A percentile compares a stretch with the other conserved stretches of the same genome.
phyloP scores from a whole-genome alignment of 805 yeast genomes.

The Suhomyces faveliae region DNA sequence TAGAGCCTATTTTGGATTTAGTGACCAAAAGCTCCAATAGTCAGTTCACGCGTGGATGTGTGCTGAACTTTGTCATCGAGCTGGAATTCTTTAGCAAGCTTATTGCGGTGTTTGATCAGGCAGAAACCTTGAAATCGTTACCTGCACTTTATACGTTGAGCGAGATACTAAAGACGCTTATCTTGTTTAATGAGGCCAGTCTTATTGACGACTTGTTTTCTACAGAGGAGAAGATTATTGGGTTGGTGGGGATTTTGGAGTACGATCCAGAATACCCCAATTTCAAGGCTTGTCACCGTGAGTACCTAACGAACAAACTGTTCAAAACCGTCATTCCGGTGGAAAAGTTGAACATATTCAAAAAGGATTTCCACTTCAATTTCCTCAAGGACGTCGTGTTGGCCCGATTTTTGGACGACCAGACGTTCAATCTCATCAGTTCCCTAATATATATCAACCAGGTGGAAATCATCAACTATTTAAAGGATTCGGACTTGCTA shows the following conservation, averaged over 20 bases:
- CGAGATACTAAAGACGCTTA: conserved; percentile 67
- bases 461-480: conserved; percentile 58
- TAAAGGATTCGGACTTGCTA: conserved; percentile 53
- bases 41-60: conserved; percentile 58
- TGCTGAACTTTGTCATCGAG: conserved; percentile 55
- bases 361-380: conserved; percentile 73
- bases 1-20: conserved; percentile 53
- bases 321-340: conserved; percentile 72
- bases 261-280: conserved; percentile 84
- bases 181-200: conserved; percentile 63
- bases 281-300: conserved; percentile 76
- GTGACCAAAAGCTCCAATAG: conserved; percentile 62
- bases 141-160: conserved; percentile 63
- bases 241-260: conserved; percentile 78
- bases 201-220: conserved; percentile 35
- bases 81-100: conserved; percentile 53
- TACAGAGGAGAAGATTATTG: conserved; percentile 36
- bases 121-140: conserved; percentile 55
- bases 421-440: conserved; percentile 62
- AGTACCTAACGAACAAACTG: conserved; percentile 54
- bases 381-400: conserved; percentile 84
- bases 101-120: conserved; percentile 49
- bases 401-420: conserved; percentile 80
- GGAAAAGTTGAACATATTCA: conserved; percentile 49
- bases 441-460: conserved; percentile 70